These are phyloP conservation scores for Rosa rugosa DNA, from an alignment of 306 rosid species.

Conservation along the genomic window DNA sequence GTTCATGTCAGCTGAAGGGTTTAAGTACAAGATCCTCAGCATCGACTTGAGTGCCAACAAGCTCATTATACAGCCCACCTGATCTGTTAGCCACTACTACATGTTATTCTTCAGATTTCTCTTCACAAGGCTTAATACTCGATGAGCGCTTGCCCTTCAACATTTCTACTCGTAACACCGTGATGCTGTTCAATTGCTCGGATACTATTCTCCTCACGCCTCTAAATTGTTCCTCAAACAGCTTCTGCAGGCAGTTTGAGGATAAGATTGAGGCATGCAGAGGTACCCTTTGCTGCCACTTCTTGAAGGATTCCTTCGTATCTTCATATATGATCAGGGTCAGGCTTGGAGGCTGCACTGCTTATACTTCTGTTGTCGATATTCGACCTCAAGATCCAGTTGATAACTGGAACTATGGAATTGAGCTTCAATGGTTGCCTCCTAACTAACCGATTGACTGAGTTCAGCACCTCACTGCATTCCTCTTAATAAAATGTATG, in stretches of 20 bases:
- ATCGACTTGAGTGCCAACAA: constrained; percentile 40
- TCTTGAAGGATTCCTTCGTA: constrained; percentile 81
- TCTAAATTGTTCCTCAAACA: constrained; percentile 63
- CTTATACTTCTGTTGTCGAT: constrained; percentile 69
- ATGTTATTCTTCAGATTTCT: constrained; percentile 68
- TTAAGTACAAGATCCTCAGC: constrained; percentile 62
- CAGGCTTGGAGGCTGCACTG: constrained; percentile 72
- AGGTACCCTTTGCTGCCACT: constrained; percentile 70
- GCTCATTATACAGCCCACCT: constrained; percentile 64
- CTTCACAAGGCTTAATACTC: constrained; percentile 47
- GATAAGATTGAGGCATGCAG: constrained; percentile 42
- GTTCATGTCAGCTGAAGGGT: constrained; percentile 59
- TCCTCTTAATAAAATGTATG: too few relatives aligned
- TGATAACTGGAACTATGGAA: constrained; percentile 73
- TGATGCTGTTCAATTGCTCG: constrained; percentile 68
- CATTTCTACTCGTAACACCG: constrained; percentile 67
- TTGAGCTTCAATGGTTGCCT: constrained; percentile 78
- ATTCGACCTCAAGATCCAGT: constrained; percentile 42
- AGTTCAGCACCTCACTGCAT: too few relatives aligned
- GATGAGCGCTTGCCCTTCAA: constrained; percentile 70
- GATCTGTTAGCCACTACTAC: constrained; percentile 16
- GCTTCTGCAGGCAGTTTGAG: constrained; percentile 72
- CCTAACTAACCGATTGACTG: constrained; percentile 20
- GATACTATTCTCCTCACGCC: constrained; percentile 56
- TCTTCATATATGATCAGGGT: constrained; percentile 62